Evolutionary conservation across 345 rosid genomes (phyloP).

Genomic region (Melaleuca quinquenervia): DNA sequence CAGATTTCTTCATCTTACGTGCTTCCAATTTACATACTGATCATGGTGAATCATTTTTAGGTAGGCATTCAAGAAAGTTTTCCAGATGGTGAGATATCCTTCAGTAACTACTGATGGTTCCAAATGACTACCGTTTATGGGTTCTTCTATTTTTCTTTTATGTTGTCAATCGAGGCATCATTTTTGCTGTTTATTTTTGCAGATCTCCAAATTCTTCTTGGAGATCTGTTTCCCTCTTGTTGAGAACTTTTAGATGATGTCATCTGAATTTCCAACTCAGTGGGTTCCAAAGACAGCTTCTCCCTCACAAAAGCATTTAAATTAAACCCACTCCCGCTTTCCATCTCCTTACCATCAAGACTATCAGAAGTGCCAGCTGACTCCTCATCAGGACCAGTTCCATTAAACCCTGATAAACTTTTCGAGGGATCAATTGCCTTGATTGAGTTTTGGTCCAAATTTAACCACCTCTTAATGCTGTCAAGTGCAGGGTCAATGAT

Average conservation of each 20-base stretch:
- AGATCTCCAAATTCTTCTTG: slow-evolving; percentile 36
- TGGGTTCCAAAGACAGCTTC: slow-evolving; percentile 48
- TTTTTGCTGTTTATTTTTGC: background rate
- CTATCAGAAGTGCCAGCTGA: slow-evolving; percentile 2
- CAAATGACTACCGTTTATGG: background rate
- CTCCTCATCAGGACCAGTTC: slow-evolving; percentile 4
- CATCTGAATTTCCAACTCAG: slow-evolving; percentile 36
- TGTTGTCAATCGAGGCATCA: background rate
- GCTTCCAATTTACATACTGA: background rate
- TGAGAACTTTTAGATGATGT: slow-evolving; percentile 13
- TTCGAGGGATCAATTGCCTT: slow-evolving; percentile 16
- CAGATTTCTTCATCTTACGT: background rate
- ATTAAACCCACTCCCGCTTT: slow-evolving; percentile 32
- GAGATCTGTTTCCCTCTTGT: slow-evolving; percentile 8
- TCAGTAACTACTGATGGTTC: background rate
- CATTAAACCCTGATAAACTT: slow-evolving; percentile 11
- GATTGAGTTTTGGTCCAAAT: slow-evolving; percentile 41
- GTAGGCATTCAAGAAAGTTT: background rate
- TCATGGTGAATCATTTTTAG: background rate
- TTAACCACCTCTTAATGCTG: slow-evolving; percentile 72
- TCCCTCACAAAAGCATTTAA: slow-evolving; percentile 47
- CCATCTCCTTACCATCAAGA: slow-evolving; percentile 17
- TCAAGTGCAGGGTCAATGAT: slow-evolving; percentile 89
- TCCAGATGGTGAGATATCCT: background rate
- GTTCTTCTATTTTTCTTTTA: background rate